phyloP scores from a whole-genome alignment of 2,329 filamentous ascomycete genomes.

The Saccharata proteae region DNA sequence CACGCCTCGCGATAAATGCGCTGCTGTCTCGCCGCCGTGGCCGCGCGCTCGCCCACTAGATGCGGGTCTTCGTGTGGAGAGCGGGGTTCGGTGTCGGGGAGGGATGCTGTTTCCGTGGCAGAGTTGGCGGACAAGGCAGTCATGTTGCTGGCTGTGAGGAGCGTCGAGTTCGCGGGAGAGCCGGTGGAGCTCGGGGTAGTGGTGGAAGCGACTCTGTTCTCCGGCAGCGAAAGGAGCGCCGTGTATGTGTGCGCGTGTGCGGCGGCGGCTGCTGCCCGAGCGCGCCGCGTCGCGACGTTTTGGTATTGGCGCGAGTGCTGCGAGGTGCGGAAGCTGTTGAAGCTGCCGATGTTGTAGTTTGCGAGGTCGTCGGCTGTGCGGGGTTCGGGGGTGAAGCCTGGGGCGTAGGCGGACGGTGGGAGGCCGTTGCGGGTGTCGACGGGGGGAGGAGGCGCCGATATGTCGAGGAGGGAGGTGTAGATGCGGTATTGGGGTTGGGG shows the following conservation, averaged over 20 bases:
- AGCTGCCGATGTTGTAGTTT: slow-evolving; percentile 45
- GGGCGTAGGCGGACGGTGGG: slow-evolving; percentile 14
- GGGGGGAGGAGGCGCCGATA: slow-evolving; percentile 3
- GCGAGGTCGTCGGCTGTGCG: slow-evolving; percentile 11
- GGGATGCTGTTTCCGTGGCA: neutral
- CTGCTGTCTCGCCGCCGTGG: slow-evolving; percentile 43
- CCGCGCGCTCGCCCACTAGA: slow-evolving; percentile 54
- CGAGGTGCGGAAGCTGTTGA: slow-evolving; percentile 41
- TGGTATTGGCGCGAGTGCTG: slow-evolving; percentile 48
- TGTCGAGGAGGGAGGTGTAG: slow-evolving; percentile 7
- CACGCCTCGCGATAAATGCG: slow-evolving; percentile 40
- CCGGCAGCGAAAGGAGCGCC: slow-evolving; percentile 9
- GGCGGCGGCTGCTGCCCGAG: slow-evolving; percentile 21
- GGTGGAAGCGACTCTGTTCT: slow-evolving; percentile 11
- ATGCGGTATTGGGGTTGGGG: slow-evolving; percentile 4
- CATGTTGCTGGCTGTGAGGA: neutral
- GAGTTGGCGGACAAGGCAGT: slow-evolving; percentile 10
- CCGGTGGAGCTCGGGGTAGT: slow-evolving; percentile 1
- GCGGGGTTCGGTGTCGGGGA: slow-evolving; percentile 14
- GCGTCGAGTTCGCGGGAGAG: neutral
- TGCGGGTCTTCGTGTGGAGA: slow-evolving; percentile 54
- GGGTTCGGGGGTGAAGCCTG: slow-evolving; percentile 17
- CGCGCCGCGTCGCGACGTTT: slow-evolving; percentile 51
- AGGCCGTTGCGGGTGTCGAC: slow-evolving; percentile 11
- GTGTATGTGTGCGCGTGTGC: no score